Evolutionary conservation across 2,329 filamentous ascomycete genomes (phyloP), one percentile per base, ranked within the genome.

Genomic region (Penicillium sp.): DNA sequence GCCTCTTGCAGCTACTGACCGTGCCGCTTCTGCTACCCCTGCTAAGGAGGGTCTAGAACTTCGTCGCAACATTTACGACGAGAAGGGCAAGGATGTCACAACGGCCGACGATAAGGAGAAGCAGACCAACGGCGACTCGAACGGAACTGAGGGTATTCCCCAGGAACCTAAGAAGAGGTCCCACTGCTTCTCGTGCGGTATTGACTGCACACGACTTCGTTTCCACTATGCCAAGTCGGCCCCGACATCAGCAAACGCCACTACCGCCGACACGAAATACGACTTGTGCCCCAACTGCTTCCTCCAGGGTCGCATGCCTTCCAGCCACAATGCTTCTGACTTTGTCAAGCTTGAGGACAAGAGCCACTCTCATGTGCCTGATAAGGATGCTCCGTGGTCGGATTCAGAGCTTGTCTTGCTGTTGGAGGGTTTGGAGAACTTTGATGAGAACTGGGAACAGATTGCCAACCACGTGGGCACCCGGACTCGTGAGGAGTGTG

Each of bases 391-490:
- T 14, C 86, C 90, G 1, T 99, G 94, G 94, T 88, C 87, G 18
- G 92, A 97, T 66, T 85, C 89, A 13, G 94, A 99, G 73, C 83
- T 90, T 13, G 79, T 99, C n/a, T 81, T 91, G 44, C 81, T 99
- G 33, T 81, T 99, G 6, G 94, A 99, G 71, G 95, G 85, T 8
- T 78, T 99, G 44, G 94, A 99, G 74, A 83, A 88, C 63, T 96
- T 92, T 63, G 92, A 97, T 59, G 92, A 97, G 55, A 90, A 97
- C 73, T 99, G 94, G 94, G 87, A 89, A 51, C 85, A 90, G 64
- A 92, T 99, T 60, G 87, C 95, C 1, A 90, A 92, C 57, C 89
- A 96, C 66, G 94, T 99, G 39, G 89, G 89, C 44, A 95, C 90
- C 2, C 86, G 92, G 54, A 96, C 91, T 1, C 83, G 90, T 47